Evolutionary conservation across 2,329 filamentous ascomycete species (phyloP).

Genomic region (Xylaria sp.): DNA sequence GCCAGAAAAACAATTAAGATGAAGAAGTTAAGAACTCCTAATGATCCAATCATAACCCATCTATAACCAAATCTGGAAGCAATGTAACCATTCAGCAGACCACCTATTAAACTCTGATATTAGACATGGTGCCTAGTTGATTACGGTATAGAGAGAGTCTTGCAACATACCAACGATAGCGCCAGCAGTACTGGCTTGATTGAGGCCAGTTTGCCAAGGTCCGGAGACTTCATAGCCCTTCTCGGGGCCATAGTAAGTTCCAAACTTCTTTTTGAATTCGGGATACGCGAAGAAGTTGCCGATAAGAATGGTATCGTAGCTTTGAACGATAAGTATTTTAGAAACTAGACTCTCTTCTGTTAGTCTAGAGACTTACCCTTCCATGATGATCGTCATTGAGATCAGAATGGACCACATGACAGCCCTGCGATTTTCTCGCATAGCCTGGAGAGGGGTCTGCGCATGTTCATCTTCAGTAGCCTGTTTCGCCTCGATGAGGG

Average conservation of each 20-base stretch:
- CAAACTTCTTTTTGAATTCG: constrained; percentile 48
- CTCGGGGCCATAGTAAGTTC: constrained; percentile 40
- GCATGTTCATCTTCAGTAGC: constrained; percentile 49
- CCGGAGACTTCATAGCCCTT: constrained; percentile 45
- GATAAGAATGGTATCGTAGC: constrained; percentile 49
- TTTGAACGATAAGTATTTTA: constrained; percentile 28
- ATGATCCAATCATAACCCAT: constrained; percentile 47
- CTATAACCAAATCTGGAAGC: constrained; percentile 47
- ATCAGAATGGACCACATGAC: constrained; percentile 49
- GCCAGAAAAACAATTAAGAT: constrained; percentile 48
- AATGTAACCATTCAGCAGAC: constrained; percentile 47
- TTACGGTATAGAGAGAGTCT: not conserved
- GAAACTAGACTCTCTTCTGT: not conserved
- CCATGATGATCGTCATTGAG: constrained; percentile 50
- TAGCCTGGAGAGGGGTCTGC: constrained; percentile 45
- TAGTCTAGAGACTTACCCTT: constrained; percentile 42
- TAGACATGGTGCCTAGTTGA: not conserved
- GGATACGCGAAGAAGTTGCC: constrained; percentile 49
- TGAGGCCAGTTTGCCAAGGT: constrained; percentile 47
- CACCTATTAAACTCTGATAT: constrained; percentile 37
- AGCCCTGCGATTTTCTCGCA: constrained; percentile 47
- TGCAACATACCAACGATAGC: constrained; percentile 45
- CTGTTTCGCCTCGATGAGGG: constrained; percentile 46
- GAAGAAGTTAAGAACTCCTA: constrained; percentile 46
- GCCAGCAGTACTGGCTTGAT: constrained; percentile 47